Evolutionary conservation across 1,284 basidiomycete genomes (phyloP).

Genomic region (Cryptococcus hybrid): DNA sequence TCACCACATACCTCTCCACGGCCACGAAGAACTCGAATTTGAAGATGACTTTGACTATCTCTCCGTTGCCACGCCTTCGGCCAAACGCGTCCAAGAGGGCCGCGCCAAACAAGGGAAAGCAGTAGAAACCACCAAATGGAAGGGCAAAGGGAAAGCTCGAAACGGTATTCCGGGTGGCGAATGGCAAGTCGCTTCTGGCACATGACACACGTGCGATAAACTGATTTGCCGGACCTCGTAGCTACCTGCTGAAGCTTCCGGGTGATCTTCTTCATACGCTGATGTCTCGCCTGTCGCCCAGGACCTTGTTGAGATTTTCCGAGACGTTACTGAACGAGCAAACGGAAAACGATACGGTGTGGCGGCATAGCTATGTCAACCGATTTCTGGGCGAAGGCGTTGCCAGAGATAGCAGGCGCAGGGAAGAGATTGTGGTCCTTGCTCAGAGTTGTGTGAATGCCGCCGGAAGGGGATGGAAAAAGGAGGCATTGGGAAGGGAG

Average conservation of each 20-base stretch:
- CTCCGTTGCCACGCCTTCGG: background rate
- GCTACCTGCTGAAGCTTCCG: constrained; percentile 39
- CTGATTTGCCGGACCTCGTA: constrained; percentile 10
- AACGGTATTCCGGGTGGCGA: constrained; percentile 9
- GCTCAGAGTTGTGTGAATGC: constrained; percentile 22
- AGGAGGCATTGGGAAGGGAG: constrained; percentile 35
- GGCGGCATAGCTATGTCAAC: constrained; percentile 45
- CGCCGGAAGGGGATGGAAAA: constrained; percentile 19
- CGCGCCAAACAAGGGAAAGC: constrained; percentile 12
- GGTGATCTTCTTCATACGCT: constrained; percentile 39
- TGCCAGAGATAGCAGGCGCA: constrained; percentile 9
- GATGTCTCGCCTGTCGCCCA: constrained; percentile 37
- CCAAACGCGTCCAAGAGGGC: background rate
- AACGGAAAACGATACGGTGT: constrained; percentile 38
- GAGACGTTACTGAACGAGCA: constrained; percentile 25
- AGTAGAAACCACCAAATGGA: constrained; percentile 9
- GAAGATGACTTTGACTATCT: constrained; percentile 1
- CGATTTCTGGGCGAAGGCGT: constrained; percentile 35
- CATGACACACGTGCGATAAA: background rate
- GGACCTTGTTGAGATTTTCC: constrained; percentile 29
- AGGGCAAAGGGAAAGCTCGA: constrained; percentile 18
- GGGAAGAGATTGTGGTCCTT: constrained; percentile 27
- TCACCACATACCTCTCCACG: constrained; percentile 2
- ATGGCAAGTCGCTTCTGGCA: constrained; percentile 18
- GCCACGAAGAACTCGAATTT: constrained; percentile 7